phyloP scores from a whole-genome alignment of 805 yeast genomes.

The Yarrowia keelungensis region DNA sequence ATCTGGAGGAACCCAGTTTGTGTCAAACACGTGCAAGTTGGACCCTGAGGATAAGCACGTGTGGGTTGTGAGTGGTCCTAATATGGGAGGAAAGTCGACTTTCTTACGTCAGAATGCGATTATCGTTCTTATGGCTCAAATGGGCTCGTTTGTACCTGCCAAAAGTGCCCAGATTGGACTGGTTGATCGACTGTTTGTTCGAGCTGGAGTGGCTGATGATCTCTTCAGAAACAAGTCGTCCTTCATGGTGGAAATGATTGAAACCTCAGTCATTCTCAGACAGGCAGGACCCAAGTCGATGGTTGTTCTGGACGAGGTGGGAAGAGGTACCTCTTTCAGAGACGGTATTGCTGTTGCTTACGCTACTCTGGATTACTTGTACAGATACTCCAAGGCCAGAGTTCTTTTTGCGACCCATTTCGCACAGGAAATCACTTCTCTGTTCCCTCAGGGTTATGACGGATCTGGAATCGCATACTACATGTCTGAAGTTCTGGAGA shows the following conservation, averaged over 20 bases:
- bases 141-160: slow-evolving; percentile 80
- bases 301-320: slow-evolving; percentile 85
- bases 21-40: slow-evolving; percentile 55
- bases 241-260: slow-evolving; percentile 92
- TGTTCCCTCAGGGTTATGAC: slow-evolving; percentile 51
- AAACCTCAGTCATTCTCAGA: slow-evolving; percentile 71
- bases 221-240: slow-evolving; percentile 81
- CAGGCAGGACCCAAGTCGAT: slow-evolving; percentile 72
- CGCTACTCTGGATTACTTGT: slow-evolving; percentile 68
- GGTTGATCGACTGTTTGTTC: slow-evolving; percentile 78
- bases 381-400: slow-evolving; percentile 64
- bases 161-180: slow-evolving; percentile 64
- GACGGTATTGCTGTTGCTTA: slow-evolving; percentile 89
- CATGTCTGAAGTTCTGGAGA: slow-evolving; percentile 44
- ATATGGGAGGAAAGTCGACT: slow-evolving; percentile 88
- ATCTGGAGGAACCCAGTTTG: slow-evolving; percentile 57
- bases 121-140: slow-evolving; percentile 71
- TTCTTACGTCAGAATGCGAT: slow-evolving; percentile 76
- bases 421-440: slow-evolving; percentile 59
- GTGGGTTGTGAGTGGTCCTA: slow-evolving; percentile 86
- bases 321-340: slow-evolving; percentile 83
- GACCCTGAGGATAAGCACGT: slow-evolving; percentile 44
- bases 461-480: slow-evolving; percentile 45
- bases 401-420: slow-evolving; percentile 92
- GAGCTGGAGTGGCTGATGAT: slow-evolving; percentile 83